A percentile compares a stretch with the other conserved stretches of the same genome.
phyloP scores from a whole-genome alignment of 345 rosid species.

The Erucastrum elatum region DNA sequence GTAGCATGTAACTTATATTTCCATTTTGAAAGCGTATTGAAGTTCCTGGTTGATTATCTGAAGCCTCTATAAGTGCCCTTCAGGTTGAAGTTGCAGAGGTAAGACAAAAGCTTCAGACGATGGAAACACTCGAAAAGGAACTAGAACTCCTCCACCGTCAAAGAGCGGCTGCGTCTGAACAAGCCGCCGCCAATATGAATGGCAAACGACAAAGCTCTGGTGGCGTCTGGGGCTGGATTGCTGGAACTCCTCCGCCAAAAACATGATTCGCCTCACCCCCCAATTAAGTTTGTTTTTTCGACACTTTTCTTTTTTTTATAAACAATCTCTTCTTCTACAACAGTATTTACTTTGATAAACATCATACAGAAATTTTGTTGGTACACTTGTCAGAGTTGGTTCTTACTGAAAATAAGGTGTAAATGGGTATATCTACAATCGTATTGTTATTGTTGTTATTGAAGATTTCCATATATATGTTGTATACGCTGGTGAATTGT shows the following conservation, averaged over 20 bases:
- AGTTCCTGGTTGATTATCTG: background rate
- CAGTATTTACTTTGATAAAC: background rate
- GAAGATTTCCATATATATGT: background rate
- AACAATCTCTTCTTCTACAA: background rate
- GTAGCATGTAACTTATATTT: background rate
- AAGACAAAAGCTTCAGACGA: conserved; percentile 77
- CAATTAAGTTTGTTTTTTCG: background rate
- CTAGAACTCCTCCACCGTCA: conserved; percentile 85
- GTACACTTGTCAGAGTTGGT: conserved; percentile 2
- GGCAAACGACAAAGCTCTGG: conserved; percentile 71
- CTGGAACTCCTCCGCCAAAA: conserved; percentile 57
- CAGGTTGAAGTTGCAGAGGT: conserved; percentile 94
- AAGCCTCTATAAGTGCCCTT: background rate
- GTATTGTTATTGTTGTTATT: background rate
- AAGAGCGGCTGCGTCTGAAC: conserved; percentile 77
- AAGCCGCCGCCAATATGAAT: conserved; percentile 52
- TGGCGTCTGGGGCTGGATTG: conserved; percentile 97
- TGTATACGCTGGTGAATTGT: background rate
- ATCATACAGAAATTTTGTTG: background rate
- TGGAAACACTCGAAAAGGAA: conserved; percentile 83
- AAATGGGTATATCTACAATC: background rate
- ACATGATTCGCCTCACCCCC: background rate
- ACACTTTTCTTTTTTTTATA: background rate
- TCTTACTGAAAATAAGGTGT: background rate
- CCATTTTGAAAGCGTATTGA: background rate